Conservation (phyloP, 345 rosid species). For the Syzygium aromaticum region DNA sequence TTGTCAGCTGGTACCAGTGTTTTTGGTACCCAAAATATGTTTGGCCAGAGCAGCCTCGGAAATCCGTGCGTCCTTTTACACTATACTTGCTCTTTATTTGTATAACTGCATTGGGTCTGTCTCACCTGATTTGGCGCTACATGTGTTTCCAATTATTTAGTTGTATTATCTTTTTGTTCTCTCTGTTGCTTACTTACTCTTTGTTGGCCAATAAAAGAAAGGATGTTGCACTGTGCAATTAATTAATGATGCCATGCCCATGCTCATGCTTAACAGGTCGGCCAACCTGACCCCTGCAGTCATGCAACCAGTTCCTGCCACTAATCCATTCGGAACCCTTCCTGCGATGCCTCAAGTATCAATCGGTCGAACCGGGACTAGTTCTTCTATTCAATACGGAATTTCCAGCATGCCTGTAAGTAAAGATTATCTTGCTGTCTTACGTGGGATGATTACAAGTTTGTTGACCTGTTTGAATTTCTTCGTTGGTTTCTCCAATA, state of each 20-base stretch:
- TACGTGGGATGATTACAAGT: background rate
- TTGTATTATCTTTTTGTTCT: background rate
- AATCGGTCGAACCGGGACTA: slow-evolving; percentile 63
- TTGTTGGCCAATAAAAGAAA: background rate
- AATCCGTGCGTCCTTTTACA: slow-evolving; percentile 35
- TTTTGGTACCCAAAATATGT: slow-evolving; percentile 35
- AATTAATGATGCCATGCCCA: background rate
- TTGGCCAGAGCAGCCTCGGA: slow-evolving; percentile 41
- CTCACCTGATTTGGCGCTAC: background rate
- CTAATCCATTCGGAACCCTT: slow-evolving; percentile 87
- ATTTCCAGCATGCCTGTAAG: slow-evolving; percentile 85
- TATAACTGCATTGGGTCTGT: background rate
- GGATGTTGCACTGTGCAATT: background rate
- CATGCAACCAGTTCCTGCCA: slow-evolving; percentile 41
- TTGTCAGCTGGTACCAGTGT: slow-evolving; percentile 32
- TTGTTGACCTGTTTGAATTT: background rate
- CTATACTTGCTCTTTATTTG: background rate
- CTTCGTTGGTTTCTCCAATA: background rate
- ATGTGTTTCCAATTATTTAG: background rate
- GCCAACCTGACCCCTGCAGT: slow-evolving; percentile 28
- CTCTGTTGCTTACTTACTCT: background rate
- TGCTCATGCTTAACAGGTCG: slow-evolving; percentile 32
- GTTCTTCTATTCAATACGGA: slow-evolving; percentile 81
- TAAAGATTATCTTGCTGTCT: background rate
- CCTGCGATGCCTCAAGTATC: slow-evolving; percentile 91